Evolutionary conservation across 73 alveolate genomes (phyloP).

Genomic region (Paramecium sexaurelia): DNA sequence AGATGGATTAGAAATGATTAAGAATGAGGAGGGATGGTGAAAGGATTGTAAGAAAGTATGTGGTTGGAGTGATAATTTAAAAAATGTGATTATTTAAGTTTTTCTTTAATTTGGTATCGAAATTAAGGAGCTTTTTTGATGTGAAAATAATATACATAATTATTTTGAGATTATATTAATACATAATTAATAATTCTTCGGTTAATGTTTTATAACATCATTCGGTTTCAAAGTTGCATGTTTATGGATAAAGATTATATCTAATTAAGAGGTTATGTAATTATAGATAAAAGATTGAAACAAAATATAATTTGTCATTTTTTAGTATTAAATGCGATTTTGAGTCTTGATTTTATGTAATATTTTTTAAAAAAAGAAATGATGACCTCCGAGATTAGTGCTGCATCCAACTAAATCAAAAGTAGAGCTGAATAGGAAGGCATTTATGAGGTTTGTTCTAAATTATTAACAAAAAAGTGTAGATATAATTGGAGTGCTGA

Average conservation of each 20-base stretch:
- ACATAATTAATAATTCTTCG: not conserved
- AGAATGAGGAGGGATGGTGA: too few relatives aligned
- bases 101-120: not conserved
- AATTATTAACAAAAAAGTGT: not conserved
- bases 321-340: not conserved
- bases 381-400: conserved; percentile 1
- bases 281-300: not conserved
- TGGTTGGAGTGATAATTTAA: not conserved
- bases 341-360: not conserved
- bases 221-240: not conserved
- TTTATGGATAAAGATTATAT: not conserved
- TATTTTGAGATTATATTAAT: not conserved
- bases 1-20: not conserved
- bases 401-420: not conserved
- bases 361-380: not conserved
- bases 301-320: not conserved
- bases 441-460: not conserved
- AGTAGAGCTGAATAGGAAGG: not conserved
- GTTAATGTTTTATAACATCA: not conserved
- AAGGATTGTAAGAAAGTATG: not conserved
- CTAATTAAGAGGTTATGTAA: not conserved
- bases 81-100: not conserved
- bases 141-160: not conserved
- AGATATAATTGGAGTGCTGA: conserved; percentile 1
- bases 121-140: not conserved